Percentiles rank a stretch among this genome's conserved stretches.
phyloP scores from a whole-genome alignment of 805 yeast species.

The Ascoidea rubescens region DNA sequence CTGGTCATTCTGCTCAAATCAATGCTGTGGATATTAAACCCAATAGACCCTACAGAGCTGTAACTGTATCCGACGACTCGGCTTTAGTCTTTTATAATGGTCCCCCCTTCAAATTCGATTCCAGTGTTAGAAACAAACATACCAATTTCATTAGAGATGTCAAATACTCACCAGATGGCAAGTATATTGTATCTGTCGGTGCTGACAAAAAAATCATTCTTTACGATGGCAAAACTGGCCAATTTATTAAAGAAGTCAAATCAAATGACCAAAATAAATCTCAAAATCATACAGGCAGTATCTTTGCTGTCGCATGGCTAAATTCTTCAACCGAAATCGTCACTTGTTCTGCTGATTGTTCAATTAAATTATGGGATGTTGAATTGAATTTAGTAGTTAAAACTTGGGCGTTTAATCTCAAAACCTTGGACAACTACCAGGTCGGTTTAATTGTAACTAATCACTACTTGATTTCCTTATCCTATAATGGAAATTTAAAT shows the following conservation, averaged over 20 bases:
- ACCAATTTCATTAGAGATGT: conserved; percentile 71
- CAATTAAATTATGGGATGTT: conserved; percentile 53
- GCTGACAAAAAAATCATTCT: conserved; percentile 66
- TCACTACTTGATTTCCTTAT: conserved; percentile 46
- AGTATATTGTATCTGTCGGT: conserved; percentile 64
- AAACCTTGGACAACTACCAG: conserved; percentile 48
- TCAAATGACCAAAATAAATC: conserved; percentile 21
- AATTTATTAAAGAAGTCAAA: conserved; percentile 36
- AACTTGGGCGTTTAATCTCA: conserved; percentile 34
- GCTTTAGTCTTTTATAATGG: conserved; percentile 77
- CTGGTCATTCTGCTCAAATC: conserved; percentile 78
- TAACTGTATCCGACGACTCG: conserved; percentile 83
- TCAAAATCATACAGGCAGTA: conserved; percentile 57
- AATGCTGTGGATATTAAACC: conserved; percentile 79
- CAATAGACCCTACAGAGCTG: conserved; percentile 84
- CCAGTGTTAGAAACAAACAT: conserved; percentile 62
- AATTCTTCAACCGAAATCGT: conserved; percentile 42
- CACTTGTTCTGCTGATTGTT: conserved; percentile 74
- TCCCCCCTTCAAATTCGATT: conserved; percentile 83
- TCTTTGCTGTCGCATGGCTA: conserved; percentile 67
- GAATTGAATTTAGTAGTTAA: conserved; percentile 24
- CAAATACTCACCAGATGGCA: conserved; percentile 71
- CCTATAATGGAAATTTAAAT: conserved; percentile 60
- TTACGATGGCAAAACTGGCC: conserved; percentile 85
- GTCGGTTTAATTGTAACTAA: conserved; percentile 67